Evolutionary conservation across 2,329 filamentous ascomycete genomes (phyloP), one percentile per base, ranked within the genome.

Genomic region (Diplocarpon rosae): DNA sequence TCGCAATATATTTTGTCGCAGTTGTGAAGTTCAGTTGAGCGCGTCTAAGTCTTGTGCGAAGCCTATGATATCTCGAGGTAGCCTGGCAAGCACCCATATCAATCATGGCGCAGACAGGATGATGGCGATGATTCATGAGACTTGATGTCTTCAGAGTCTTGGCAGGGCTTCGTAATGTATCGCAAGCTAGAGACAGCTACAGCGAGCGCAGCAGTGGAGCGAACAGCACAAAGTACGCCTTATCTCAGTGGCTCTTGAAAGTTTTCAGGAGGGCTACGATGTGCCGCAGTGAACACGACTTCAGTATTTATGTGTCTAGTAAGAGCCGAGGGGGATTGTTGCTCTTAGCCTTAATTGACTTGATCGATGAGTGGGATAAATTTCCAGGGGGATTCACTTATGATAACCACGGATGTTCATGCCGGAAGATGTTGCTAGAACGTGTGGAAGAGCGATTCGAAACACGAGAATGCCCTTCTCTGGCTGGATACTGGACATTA

Each of bases 11-110:
- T 43, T 47, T 53, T 50, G 57, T 62, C 59, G 61, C 62, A 63
- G 54, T 50, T 55, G 56, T 56, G 54, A 56, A 59, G 55, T 61
- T 69, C 73, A 76, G 77, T 82, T 59, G 77, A 82, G 76, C 67
- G 61, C 63, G 68, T 73, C 68, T 63, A 62, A 62, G 70, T 72
- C 70, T 65, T 66, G 69, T 68, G 62, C 56, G 62, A 64, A 61
- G 59, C 32, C 63, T 62, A 59, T 61, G 63, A 62, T 56, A 59
- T 60, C 62, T 58, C 54, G 54, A 48, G 64, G 64, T 63, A 62
- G 70, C 70, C 71, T 75, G 71, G 70, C 71, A 73, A 75, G 72
- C 72, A 66, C 61, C 58, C 46, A 40, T 51, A 52, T 41, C 52
- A 55, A 59, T 56, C 52, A 53, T 56, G 54, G 59, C 54, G 61